Conservation (phyloP, 352 stramenopile species). For the Phytophthora gonapodyides region DNA sequence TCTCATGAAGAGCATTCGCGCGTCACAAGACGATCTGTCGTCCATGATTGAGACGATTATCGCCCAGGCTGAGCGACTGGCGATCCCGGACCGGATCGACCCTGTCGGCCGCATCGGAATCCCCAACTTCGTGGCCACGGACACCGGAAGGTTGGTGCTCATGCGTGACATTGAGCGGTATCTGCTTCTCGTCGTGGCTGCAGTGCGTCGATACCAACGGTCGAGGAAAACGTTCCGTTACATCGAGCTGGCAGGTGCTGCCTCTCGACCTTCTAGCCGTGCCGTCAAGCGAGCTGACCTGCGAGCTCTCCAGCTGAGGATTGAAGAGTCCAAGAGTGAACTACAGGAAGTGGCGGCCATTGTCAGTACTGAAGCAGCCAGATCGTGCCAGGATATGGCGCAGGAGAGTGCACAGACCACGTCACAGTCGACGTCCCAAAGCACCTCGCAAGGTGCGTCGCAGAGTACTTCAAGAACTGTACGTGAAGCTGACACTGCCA, state of each 20-base stretch:
- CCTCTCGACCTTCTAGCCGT: not conserved
- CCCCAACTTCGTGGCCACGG: conserved; percentile 34
- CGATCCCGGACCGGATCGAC: conserved; percentile 34
- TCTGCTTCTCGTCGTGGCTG: conserved; percentile 34
- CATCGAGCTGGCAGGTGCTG: conserved; percentile 2
- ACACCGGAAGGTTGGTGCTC: conserved; percentile 20
- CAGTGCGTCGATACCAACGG: conserved; percentile 38
- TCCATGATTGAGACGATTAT: conserved; percentile 33
- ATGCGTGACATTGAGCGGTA: conserved; percentile 39
- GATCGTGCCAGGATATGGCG: conserved; percentile 5
- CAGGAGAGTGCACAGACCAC: not conserved
- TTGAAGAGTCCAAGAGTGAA: conserved; percentile 41
- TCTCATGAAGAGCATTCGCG: conserved; percentile 29
- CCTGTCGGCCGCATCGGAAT: conserved; percentile 29
- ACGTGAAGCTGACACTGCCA: conserved; percentile 22
- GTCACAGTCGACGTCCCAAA: not conserved
- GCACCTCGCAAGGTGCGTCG: not conserved
- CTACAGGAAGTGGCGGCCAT: conserved; percentile 30
- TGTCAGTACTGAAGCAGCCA: conserved; percentile 14
- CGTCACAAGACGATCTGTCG: conserved; percentile 34
- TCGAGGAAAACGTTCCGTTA: conserved; percentile 10
- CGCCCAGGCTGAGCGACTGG: conserved; percentile 20
- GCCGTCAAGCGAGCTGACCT: conserved; percentile 23
- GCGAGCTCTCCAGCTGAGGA: conserved; percentile 33
- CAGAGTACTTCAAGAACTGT: conserved; percentile 22